Percentiles rank a stretch among this genome's conserved stretches.
Conservation (phyloP, 225 moss, liverwort and hornwort genomes). For the Pseudisothecium myosuroides region DNA sequence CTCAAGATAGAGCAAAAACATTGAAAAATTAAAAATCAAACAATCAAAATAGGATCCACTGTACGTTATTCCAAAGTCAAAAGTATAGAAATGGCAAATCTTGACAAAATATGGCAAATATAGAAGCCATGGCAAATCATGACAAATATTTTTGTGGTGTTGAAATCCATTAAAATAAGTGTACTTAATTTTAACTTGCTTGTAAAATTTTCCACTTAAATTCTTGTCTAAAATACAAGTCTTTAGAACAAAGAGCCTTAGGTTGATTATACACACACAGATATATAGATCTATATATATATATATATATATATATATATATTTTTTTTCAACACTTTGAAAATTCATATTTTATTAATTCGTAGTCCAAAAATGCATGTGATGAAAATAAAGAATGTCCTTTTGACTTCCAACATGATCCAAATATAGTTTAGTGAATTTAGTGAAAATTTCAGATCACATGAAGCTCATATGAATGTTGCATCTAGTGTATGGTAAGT, state of each 20-base stretch:
- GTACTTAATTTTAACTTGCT: not conserved
- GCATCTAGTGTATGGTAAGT: too few relatives aligned
- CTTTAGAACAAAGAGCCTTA: not conserved
- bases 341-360: too few relatives aligned
- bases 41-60: not conserved
- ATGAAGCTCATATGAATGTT: too few relatives aligned
- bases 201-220: not conserved
- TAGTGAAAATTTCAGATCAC: not conserved
- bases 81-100: too few relatives aligned
- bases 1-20: too few relatives aligned
- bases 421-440: rapidly evolving
- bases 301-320: too few relatives aligned
- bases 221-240: rapidly evolving
- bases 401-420: not conserved
- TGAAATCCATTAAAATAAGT: rapidly evolving
- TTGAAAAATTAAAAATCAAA: not conserved
- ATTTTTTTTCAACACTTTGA: rapidly evolving
- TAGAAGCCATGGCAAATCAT: too few relatives aligned
- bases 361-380: rapidly evolving
- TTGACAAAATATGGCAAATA: too few relatives aligned
- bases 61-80: rapidly evolving
- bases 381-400: rapidly evolving
- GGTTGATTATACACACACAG: too few relatives aligned
- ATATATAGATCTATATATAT: too few relatives aligned
- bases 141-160: not conserved